Conservation (phyloP, 2,329 filamentous ascomycete genomes). For the Plectosphaerella sp. region DNA sequence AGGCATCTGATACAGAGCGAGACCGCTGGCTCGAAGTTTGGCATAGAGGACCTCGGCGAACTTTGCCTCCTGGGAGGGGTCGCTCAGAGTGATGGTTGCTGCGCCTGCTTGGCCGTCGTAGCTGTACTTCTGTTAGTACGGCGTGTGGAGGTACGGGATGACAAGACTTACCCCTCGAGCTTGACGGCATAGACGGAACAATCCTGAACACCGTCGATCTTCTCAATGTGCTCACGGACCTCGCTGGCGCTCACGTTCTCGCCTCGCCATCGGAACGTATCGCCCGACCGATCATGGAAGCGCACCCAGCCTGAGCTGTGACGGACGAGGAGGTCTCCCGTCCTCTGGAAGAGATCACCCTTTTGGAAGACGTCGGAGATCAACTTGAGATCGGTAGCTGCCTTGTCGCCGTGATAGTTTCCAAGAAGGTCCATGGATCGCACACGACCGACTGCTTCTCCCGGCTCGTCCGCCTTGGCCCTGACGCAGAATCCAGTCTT, state of each 20-base stretch:
- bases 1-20: constrained; percentile 1
- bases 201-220: not conserved
- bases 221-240: constrained; percentile 32
- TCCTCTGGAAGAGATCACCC: constrained; percentile 65
- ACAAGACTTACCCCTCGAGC: not conserved
- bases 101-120: constrained; percentile 1
- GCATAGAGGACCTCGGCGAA: not conserved
- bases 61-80: not conserved
- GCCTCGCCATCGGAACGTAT: constrained; percentile 72
- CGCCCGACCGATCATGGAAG: constrained; percentile 54
- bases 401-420: constrained; percentile 64
- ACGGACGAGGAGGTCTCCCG: constrained; percentile 60
- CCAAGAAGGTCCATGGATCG: constrained; percentile 44
- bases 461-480: constrained; percentile 60
- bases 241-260: constrained; percentile 65
- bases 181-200: not conserved
- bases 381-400: constrained; percentile 63
- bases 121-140: not conserved
- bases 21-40: not conserved
- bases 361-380: constrained; percentile 59
- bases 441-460: constrained; percentile 41
- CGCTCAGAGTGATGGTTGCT: not conserved
- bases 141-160: too few relatives aligned
- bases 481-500: constrained; percentile 64
- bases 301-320: constrained; percentile 61